Evolutionary conservation across 208 protist species (phyloP), one percentile per base, ranked within the genome.

Genomic region (Trypanosoma congolense): DNA sequence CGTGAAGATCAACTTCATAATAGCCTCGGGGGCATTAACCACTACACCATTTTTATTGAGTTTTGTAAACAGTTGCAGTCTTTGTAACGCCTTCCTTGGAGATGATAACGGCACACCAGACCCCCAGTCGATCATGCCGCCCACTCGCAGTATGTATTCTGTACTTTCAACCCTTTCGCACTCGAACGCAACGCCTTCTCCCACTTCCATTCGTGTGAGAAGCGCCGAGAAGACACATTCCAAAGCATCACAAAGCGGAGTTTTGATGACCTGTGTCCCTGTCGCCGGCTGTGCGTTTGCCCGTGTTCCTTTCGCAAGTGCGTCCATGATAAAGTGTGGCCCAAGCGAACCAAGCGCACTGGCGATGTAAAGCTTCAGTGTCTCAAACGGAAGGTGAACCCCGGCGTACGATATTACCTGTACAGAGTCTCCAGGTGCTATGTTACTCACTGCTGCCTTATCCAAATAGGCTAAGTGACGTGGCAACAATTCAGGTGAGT

Each of bases 211-310:
- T 29, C 59, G 50, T 31, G 18, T 42, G 14, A 65, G 30, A 0
- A 65, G 33, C 48, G 28, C 49, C 43, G 2, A 29, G 21, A 65
- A 36, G 35, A 65, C 29, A 29, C 25, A 44, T 25, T 58, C 59
- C n/a, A 65, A 28, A 21, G 33, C 8, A 28, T 53, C 33, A 58
- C 25, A 51, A 21, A 45, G 29, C 24, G 55, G 5, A 10, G 53
- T 16, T 9, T 35, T 65, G 44, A 12, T 38, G 12, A 12, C 9
- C 33, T 24, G 12, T 53, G 33, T 16, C 30, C 30, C 6, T 28
- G 59, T 21, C 14, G 49, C 24, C 28, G 33, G 4, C 33, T 16
- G 6, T 47, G 24, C 12, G 6, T 4, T 14, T 2, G 35, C 21
- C 31, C 5, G 8, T 16, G 33, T 38, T 38, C 12, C 33, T 38